Base-by-base conservation (phyloP, 2,329 filamentous ascomycete species). In the Ceratocystis colombiana region DNA sequence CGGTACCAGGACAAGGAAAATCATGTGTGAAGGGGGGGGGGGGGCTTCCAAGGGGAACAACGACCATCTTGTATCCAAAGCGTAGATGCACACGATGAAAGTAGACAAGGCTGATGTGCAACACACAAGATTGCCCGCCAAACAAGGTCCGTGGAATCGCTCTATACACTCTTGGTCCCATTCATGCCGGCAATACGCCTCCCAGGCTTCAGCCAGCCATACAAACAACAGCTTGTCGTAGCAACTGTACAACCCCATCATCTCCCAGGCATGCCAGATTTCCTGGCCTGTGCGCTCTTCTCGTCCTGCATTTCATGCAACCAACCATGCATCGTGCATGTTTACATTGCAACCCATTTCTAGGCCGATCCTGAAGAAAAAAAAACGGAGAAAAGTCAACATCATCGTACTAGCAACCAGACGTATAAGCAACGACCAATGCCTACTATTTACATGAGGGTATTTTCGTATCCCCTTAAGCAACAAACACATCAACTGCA, bases 171-270 rank as follows among this genome's bases (percentile, higher is more conserved):
- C 37, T 41, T 41, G 1, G 37, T 3, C 37, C 10, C 37, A 41
- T 15, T 15, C 12, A 41, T 15, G 37, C 10, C 37, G 37, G 12
- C 37, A 41, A 41, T 41, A 41, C 37, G 37, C 37, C 37, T 41
- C 12, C 37, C 10, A 20, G n/a, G n/a, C 48, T 53, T 20, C 22
- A 20, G n/a, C 17, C 48, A 53, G n/a, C 48, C 20, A 22, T 55
- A 10, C 7, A 30, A 59, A 37, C 28, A 59, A 59, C 55, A 37
- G 15, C 55, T 20, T 37, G 28, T 37, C 28, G 30, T 59, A 20
- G 55, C 55, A 59, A 59, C 55, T 37, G 55, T 59, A n/a, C 55
- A n/a, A 59, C 28, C 53, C 17, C 48, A 59, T 25, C 50, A n/a
- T n/a, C 30, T 59, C 55, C 55, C 8, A 10, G 15, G 12, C 25